Base-by-base conservation (phyloP, 768 basidiomycete genomes). In the Naganishia kalamii region DNA sequence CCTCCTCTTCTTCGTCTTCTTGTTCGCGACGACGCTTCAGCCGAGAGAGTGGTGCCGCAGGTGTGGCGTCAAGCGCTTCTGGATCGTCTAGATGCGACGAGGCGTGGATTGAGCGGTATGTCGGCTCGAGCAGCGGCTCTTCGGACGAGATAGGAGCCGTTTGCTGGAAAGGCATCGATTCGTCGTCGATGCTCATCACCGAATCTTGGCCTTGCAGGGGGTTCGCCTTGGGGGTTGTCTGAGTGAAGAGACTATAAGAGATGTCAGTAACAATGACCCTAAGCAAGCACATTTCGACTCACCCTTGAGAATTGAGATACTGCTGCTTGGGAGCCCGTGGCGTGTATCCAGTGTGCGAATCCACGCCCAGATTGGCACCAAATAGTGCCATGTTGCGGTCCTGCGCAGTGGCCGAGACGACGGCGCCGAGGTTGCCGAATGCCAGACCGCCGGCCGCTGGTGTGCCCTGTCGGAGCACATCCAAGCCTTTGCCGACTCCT, bases 211-310 rank as follows among this genome's bases (percentile, higher is more conserved):
- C 54, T 19, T 57, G 54, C 32, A 57, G 13, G 7, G 54, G 21
- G 30, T 57, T 57, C n/a, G 40, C 21, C 13, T 57, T 57, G 17
- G 54, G 54, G 15, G 54, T 57, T n/a, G 54, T 57, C 40, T 57
- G 54, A 2, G 54, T 57, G 19, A 57, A 57, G 21, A 57, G 37
- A 37, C 54, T 57, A 41, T 17, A 40, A 35, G 32, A 23, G 13
- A 40, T 7, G 23, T 21, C 4, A 41, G 33, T 13, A 40, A 30
- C 27, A 25, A 21, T 35, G 30, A 30, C 3, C 33, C 1, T 33
- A 19, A 52, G 19, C 7, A n/a, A 7, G 32, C 29, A n/a, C 3
- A 19, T 52, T 15, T 33, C 51, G 21, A 35, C 32, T 52, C 13
- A 10, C 54, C 54, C 54, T 40, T 57, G 54, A 40, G 54, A 41